Evolutionary conservation across 108 stramenopile species (phyloP), one percentile per base, ranked within the genome.

Genomic region (Cyclostephanos tholiformis): DNA sequence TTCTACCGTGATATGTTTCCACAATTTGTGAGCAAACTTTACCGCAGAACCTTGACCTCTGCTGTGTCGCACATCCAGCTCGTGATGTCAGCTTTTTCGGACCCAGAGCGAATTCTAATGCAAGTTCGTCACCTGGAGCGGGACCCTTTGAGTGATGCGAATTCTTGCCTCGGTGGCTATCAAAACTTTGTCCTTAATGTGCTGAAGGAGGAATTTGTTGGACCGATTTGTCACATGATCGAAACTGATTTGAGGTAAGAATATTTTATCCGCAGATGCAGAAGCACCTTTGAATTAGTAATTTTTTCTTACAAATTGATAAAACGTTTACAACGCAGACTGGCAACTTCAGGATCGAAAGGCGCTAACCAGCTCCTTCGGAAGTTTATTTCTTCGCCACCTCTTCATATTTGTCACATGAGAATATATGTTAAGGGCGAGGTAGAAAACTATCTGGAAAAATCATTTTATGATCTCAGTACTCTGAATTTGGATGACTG

Each of bases 401-500:
- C 80, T 8, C 52, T 81, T 6, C 59, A 59, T 48, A 22, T 71
- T 49, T 76, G 63, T 32, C 76, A 72, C 20, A 76, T 44, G 20
- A 72, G 59, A 62, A 57, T 76, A 50, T 19, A 62, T 65, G 36
- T 81, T 16, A 81, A 81, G 72, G 35, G 38, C 60, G 76, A 84
- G 26, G 76, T 84, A 17, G 84, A 84, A 60, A 70, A 66, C 2
- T 60, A 67, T 25, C 69, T 84, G 48, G 72, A 72, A 14, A 69
- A 74, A 52, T 82, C 71, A 10, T 89, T 91, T 65, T 91, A 89
- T 71, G 75, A 88, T 53, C 76, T 88, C 13, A 85, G 87, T 22
- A 75, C 83, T 22, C 30, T 91, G n/a, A 79, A 78, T 51, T 67
- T 88, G 20, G 86, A 89, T 61, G 90, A 91, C 60, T 88, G 88